These are phyloP conservation scores for Epithele typhae DNA, from an alignment of 768 basidiomycete species.

Conservation along the genomic window DNA sequence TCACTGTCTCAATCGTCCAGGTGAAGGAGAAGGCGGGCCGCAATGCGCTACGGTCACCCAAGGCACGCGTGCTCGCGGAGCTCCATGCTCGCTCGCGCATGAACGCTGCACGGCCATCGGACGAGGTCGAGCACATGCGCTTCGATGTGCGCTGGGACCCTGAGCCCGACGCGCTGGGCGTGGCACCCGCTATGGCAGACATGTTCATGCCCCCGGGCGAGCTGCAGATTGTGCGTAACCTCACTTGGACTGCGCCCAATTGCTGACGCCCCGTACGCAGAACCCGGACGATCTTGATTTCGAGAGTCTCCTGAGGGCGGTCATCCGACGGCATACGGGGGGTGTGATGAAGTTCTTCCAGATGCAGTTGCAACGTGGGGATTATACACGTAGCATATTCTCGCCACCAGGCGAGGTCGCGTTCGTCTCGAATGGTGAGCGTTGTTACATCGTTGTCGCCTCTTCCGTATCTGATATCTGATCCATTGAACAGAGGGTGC, in stretches of 20 bases:
- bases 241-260: background rate
- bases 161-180: slow-evolving; percentile 60
- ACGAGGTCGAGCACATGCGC: slow-evolving; percentile 66
- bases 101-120: slow-evolving; percentile 52
- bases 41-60: slow-evolving; percentile 50
- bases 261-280: slow-evolving; percentile 30
- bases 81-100: slow-evolving; percentile 65
- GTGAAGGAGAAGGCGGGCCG: slow-evolving; percentile 35
- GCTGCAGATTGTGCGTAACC: slow-evolving; percentile 52
- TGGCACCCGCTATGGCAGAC: slow-evolving; percentile 47
- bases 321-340: slow-evolving; percentile 62
- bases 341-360: slow-evolving; percentile 58
- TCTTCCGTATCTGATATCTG: too few species aligned
- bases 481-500: slow-evolving; percentile 37
- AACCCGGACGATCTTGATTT: slow-evolving; percentile 70
- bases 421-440: slow-evolving; percentile 52
- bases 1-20: slow-evolving; percentile 70
- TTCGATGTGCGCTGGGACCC: slow-evolving; percentile 81
- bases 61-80: slow-evolving; percentile 51
- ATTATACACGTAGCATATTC: slow-evolving; percentile 52
- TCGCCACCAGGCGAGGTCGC: slow-evolving; percentile 55
- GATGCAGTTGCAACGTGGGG: slow-evolving; percentile 47
- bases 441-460: background rate
- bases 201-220: slow-evolving; percentile 35
- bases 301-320: slow-evolving; percentile 57